These are phyloP conservation scores for Pichia sp. DNA, from an alignment of 1,139 yeast genomes.

Conservation along the genomic window DNA sequence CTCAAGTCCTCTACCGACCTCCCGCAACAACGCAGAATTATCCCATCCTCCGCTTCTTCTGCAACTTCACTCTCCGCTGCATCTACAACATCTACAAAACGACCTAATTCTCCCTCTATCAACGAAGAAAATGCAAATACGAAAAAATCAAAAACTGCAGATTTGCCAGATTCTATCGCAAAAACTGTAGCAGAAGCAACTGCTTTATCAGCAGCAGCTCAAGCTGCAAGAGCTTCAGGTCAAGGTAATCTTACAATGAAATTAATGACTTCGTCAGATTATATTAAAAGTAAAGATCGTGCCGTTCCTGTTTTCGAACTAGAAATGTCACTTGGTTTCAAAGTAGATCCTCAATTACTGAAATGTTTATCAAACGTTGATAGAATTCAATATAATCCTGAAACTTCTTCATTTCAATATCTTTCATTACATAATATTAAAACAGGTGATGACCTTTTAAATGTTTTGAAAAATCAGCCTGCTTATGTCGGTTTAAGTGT, in stretches of 20 bases:
- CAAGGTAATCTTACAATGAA: conserved; percentile 26
- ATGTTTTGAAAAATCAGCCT: conserved; percentile 70
- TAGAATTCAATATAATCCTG: conserved; percentile 59
- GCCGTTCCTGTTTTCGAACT: conserved; percentile 64
- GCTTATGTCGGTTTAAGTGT: conserved; percentile 87
- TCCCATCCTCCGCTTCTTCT: conserved; percentile 28
- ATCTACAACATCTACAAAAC: background rate
- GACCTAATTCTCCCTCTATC: background rate
- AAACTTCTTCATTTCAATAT: conserved; percentile 66
- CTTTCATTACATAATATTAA: conserved; percentile 85
- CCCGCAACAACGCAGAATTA: conserved; percentile 14
- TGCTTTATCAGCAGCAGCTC: conserved; percentile 6
- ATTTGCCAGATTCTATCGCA: background rate
- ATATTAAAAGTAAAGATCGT: conserved; percentile 61
- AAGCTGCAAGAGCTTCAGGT: conserved; percentile 7
- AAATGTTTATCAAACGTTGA: conserved; percentile 71
- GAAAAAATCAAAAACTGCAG: conserved; percentile 3
- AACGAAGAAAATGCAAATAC: conserved; percentile 7
- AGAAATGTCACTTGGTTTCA: conserved; percentile 45
- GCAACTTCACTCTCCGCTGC: conserved; percentile 15
- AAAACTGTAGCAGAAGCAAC: conserved; percentile 1
- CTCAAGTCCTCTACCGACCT: conserved; percentile 32
- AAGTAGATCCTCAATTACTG: conserved; percentile 46
- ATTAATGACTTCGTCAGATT: conserved; percentile 65
- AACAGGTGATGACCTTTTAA: conserved; percentile 68